Conservation (phyloP, 768 basidiomycete genomes). For the Brasilioporus rufonigricans region DNA sequence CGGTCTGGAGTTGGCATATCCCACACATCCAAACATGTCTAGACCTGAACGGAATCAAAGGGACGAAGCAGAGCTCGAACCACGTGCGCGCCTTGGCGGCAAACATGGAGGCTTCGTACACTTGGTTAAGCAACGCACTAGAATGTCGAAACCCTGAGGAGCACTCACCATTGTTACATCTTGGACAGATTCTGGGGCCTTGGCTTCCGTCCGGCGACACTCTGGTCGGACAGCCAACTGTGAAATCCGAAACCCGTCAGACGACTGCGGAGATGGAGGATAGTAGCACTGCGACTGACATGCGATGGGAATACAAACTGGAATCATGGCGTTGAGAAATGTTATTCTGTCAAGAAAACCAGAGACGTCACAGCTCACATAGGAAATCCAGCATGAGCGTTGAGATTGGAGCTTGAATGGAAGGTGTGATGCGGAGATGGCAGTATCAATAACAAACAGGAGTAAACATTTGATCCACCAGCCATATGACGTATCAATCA, state of each 20-base stretch:
- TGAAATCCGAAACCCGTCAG: slow-evolving; percentile 1
- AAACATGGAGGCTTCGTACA: slow-evolving; percentile 51
- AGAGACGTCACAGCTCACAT: slow-evolving; percentile 3
- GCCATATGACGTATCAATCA: background rate
- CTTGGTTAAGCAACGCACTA: background rate
- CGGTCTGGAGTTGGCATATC: slow-evolving; percentile 65
- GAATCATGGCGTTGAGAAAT: slow-evolving; percentile 1
- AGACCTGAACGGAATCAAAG: slow-evolving; percentile 61
- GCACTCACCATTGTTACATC: slow-evolving; percentile 68
- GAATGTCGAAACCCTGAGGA: background rate
- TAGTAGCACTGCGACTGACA: slow-evolving; percentile 34
- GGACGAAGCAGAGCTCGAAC: slow-evolving; percentile 78
- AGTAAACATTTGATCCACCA: background rate
- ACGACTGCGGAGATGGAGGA: slow-evolving; percentile 7
- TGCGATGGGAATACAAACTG: slow-evolving; percentile 54
- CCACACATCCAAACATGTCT: slow-evolving; percentile 68
- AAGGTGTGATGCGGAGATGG: background rate
- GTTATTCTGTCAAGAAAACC: background rate
- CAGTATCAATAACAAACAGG: background rate
- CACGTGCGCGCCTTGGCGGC: slow-evolving; percentile 64
- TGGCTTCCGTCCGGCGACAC: slow-evolving; percentile 54
- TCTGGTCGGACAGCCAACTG: slow-evolving; percentile 67
- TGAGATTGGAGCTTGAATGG: background rate
- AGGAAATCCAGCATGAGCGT: slow-evolving; percentile 8
- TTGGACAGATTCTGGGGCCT: slow-evolving; percentile 59